Percentiles rank a stretch among this genome's conserved stretches.
phyloP scores from a whole-genome alignment of 768 basidiomycete species.

The Tulasnella sp. region DNA sequence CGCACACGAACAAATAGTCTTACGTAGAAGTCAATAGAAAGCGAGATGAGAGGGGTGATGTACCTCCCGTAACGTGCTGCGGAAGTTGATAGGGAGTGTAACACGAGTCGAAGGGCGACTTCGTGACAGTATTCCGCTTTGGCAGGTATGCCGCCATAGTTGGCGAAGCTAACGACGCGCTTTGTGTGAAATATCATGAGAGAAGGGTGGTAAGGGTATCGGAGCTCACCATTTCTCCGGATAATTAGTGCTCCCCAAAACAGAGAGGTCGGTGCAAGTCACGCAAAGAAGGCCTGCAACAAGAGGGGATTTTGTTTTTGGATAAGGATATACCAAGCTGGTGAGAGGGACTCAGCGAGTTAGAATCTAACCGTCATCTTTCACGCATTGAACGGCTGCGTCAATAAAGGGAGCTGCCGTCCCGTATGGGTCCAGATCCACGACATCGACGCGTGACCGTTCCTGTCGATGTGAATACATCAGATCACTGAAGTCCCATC shows the following conservation, averaged over 20 bases:
- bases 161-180: slow-evolving; percentile 56
- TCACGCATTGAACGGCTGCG: slow-evolving; percentile 77
- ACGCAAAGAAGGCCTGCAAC: slow-evolving; percentile 74
- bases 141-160: slow-evolving; percentile 84
- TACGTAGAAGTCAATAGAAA: slow-evolving; percentile 97
- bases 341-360: not conserved
- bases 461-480: slow-evolving; percentile 85
- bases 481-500: slow-evolving; percentile 46
- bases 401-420: slow-evolving; percentile 97
- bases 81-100: slow-evolving; percentile 73
- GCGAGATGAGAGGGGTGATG: slow-evolving; percentile 76
- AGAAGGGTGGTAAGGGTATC: not conserved
- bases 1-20: slow-evolving; percentile 78
- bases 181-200: not conserved
- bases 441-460: slow-evolving; percentile 69
- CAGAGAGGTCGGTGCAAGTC: slow-evolving; percentile 92
- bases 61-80: slow-evolving; percentile 88
- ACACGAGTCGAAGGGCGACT: slow-evolving; percentile 81
- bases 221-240: slow-evolving; percentile 83
- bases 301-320: not conserved
- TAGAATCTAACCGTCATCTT: slow-evolving; percentile 70
- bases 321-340: not conserved
- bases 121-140: slow-evolving; percentile 96
- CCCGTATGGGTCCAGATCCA: slow-evolving; percentile 98
- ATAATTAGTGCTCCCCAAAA: slow-evolving; percentile 87